phyloP scores from a whole-genome alignment of 2,329 filamentous ascomycete genomes.

The Colletotrichum nymphaeae region DNA sequence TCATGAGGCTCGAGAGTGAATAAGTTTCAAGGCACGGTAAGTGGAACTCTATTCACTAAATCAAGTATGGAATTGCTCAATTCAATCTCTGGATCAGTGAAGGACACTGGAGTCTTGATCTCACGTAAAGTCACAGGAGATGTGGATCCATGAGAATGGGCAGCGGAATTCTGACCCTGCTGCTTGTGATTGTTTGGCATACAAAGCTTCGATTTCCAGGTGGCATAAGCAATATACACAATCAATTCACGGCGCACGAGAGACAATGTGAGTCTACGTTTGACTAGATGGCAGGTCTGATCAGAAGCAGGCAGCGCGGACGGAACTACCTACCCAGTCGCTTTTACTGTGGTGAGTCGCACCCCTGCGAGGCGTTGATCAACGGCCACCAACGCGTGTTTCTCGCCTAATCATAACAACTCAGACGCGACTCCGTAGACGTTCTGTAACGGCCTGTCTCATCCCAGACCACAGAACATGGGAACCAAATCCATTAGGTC shows the following conservation, averaged over 20 bases:
- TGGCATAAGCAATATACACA: not conserved
- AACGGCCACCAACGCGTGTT: conserved; percentile 2
- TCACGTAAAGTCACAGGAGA: not conserved
- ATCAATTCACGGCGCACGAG: not conserved
- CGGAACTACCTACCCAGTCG: not conserved
- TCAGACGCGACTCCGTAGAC: conserved; percentile 23
- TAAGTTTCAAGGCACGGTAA: not conserved
- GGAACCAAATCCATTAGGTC: not conserved
- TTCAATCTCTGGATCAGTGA: not conserved
- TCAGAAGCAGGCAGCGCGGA: not conserved
- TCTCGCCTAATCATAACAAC: conserved; percentile 29
- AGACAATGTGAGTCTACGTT: not conserved
- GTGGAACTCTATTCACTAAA: not conserved
- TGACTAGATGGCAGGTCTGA: not conserved
- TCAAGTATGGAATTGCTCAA: not conserved
- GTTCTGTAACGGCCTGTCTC: conserved; percentile 30
- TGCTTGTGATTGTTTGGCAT: not conserved
- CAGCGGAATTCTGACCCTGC: not conserved
- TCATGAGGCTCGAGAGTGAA: too few relatives aligned
- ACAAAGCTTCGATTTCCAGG: not conserved
- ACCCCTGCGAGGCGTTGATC: not conserved
- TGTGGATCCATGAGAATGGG: not conserved
- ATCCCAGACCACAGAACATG: not conserved
- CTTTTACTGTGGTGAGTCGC: not conserved
- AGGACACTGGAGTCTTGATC: not conserved